phyloP scores from a whole-genome alignment of 495 filamentous ascomycete genomes.

The Penicillium paxilli region DNA sequence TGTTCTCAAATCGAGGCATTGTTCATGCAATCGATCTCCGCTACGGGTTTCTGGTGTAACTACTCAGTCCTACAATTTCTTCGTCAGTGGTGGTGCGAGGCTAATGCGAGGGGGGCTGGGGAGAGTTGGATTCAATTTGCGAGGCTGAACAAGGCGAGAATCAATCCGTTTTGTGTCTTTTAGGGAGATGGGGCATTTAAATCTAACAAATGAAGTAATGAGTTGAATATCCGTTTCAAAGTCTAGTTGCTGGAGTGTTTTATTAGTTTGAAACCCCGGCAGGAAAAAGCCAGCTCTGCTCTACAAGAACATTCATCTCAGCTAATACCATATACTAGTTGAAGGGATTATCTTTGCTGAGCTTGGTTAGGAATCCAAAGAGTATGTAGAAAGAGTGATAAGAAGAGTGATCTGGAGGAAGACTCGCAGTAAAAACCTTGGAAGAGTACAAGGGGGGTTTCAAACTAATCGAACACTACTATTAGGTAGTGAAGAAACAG shows the following conservation, averaged over 20 bases:
- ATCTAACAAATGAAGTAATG: too few relatives aligned
- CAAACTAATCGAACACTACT: not conserved
- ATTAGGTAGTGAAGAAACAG: too few relatives aligned
- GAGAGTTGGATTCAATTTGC: slow-evolving; percentile 20
- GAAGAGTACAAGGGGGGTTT: not conserved
- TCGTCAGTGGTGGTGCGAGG: slow-evolving; percentile 8
- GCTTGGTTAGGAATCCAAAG: not conserved
- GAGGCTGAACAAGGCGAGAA: slow-evolving; percentile 6
- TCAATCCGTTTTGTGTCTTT: slow-evolving; percentile 14
- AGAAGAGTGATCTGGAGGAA: too few relatives aligned
- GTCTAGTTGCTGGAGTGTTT: too few relatives aligned
- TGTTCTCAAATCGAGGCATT: slow-evolving; percentile 1
- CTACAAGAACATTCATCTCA: too few relatives aligned
- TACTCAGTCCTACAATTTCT: slow-evolving; percentile 17
- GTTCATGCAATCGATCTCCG: slow-evolving; percentile 12
- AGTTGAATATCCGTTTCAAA: too few relatives aligned
- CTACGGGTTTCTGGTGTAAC: slow-evolving; percentile 23
- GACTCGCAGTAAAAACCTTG: too few relatives aligned
- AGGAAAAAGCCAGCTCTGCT: too few relatives aligned
- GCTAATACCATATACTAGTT: not conserved
- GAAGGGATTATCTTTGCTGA: not conserved
- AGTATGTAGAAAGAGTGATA: too few relatives aligned
- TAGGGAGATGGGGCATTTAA: too few relatives aligned
- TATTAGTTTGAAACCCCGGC: too few relatives aligned
- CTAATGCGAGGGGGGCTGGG: not conserved